A percentile compares a stretch with the other conserved stretches of the same genome.
Evolutionary conservation across 176 grass and related monocot species (phyloP).

Genomic region (Rhynchospora tenuis): DNA sequence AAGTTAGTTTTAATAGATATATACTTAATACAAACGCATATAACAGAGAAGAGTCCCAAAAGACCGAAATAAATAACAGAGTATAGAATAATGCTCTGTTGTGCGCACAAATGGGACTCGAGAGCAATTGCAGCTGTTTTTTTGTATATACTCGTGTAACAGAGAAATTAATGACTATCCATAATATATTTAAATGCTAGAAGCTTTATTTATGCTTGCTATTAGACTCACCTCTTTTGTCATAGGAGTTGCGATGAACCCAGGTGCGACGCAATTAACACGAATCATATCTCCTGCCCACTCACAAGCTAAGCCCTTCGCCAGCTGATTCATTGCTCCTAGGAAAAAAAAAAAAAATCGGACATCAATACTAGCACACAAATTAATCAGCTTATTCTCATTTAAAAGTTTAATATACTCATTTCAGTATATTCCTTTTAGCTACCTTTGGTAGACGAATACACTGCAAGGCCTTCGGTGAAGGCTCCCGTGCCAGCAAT

Average conservation of each 20-base stretch:
- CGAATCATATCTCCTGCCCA: conserved; percentile 4
- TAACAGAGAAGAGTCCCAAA: too few species aligned
- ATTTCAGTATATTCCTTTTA: neutral
- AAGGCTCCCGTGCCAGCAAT: neutral
- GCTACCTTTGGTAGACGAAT: neutral
- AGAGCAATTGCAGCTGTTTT: too few species aligned
- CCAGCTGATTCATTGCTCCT: conserved; percentile 7
- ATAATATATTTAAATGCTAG: neutral
- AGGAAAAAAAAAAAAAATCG: neutral
- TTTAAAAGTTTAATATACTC: neutral
- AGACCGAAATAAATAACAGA: too few species aligned
- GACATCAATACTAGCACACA: neutral
- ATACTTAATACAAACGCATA: too few species aligned
- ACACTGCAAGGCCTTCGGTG: neutral
- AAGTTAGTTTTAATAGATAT: too few species aligned
- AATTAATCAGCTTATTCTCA: neutral
- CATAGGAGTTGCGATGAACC: neutral
- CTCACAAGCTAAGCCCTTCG: neutral
- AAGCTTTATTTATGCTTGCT: neutral
- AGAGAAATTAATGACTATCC: too few species aligned
- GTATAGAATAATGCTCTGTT: too few species aligned
- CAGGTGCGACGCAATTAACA: neutral
- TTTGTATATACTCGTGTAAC: too few species aligned
- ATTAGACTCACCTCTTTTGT: neutral
- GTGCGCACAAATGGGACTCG: too few species aligned